phyloP scores from a whole-genome alignment of 345 rosid species.

The Eucalyptus guilfoylei region DNA sequence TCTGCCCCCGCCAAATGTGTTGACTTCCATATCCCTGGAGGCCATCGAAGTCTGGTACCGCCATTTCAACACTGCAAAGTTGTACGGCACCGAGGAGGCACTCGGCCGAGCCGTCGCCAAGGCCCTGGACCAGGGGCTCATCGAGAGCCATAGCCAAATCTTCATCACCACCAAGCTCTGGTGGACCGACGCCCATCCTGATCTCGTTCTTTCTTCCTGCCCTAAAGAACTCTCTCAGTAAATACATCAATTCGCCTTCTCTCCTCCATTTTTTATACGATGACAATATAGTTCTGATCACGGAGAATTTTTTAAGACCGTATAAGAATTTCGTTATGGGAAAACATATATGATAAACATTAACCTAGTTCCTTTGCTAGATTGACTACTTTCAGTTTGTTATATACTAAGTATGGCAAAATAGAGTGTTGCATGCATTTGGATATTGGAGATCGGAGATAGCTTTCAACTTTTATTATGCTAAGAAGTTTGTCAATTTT shows the following conservation, averaged over 20 bases:
- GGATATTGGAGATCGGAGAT: background rate
- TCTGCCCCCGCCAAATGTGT: background rate
- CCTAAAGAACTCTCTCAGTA: constrained; percentile 14
- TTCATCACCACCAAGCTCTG: constrained; percentile 58
- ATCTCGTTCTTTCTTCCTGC: constrained; percentile 42
- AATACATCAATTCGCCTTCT: background rate
- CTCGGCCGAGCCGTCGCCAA: constrained; percentile 41
- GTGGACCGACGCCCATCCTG: constrained; percentile 28
- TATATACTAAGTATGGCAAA: too few relatives aligned
- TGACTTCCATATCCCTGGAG: constrained; percentile 8
- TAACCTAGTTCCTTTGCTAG: background rate
- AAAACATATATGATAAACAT: background rate
- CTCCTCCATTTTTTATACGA: background rate
- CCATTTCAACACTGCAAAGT: constrained; percentile 53
- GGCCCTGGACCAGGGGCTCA: constrained; percentile 22
- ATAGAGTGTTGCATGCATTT: background rate
- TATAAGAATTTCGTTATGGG: background rate
- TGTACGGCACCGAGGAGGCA: constrained; percentile 32
- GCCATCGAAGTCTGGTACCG: constrained; percentile 39
- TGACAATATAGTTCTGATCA: background rate
- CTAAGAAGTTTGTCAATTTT: background rate
- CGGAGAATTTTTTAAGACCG: background rate
- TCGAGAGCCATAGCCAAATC: constrained; percentile 27
- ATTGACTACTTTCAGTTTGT: background rate
- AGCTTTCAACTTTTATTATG: background rate